Conservation (phyloP, 768 basidiomycete species). For the Auricularia sp. region DNA sequence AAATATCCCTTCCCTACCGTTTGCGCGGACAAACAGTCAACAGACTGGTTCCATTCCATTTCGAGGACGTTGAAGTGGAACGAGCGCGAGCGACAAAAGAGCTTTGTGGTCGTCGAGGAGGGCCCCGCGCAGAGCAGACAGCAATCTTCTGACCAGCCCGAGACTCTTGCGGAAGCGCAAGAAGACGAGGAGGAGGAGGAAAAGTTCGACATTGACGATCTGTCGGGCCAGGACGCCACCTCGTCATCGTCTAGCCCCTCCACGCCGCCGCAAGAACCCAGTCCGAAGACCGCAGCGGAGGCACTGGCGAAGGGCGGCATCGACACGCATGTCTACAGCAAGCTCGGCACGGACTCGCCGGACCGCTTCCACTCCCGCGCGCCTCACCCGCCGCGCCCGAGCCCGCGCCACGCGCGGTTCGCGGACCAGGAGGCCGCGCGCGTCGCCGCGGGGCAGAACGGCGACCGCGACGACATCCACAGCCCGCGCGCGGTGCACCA, state of each 20-base stretch:
- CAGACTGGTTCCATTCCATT: constrained; percentile 98
- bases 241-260: constrained; percentile 7
- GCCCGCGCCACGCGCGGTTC: constrained; percentile 40
- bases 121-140: constrained; percentile 38
- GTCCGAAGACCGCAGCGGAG: constrained; percentile 6
- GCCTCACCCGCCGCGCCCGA: constrained; percentile 37
- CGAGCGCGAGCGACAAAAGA: constrained; percentile 96
- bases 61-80: constrained; percentile 98
- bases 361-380: constrained; percentile 42
- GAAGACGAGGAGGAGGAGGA: constrained; percentile 57
- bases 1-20: constrained; percentile 98
- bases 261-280: constrained; percentile 5
- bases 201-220: constrained; percentile 90
- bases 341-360: constrained; percentile 51
- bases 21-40: constrained; percentile 93
- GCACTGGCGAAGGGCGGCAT: constrained; percentile 14
- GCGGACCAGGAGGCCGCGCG: constrained; percentile 25
- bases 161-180: constrained; percentile 15
- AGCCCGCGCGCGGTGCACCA: constrained; percentile 21
- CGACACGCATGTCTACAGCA: constrained; percentile 19
- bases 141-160: neutral
- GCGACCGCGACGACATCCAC: constrained; percentile 45
- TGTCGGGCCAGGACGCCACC: constrained; percentile 43
- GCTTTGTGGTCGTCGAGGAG: constrained; percentile 96
- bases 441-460: constrained; percentile 32